phyloP scores from a whole-genome alignment of 306 rosid genomes.

The Prunus padus region DNA sequence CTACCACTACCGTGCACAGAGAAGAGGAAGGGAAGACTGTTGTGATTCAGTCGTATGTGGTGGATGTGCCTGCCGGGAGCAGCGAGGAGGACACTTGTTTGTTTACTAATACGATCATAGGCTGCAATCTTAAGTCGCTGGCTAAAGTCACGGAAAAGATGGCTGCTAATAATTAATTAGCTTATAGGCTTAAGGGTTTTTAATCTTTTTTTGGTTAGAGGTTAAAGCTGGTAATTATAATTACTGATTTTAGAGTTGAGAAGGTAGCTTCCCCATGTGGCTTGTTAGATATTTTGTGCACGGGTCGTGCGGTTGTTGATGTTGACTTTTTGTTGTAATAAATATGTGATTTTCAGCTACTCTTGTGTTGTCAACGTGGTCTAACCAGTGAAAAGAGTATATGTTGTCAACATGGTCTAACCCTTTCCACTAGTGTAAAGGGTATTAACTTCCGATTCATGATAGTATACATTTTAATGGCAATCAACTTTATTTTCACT shows the following conservation, averaged over 20 bases:
- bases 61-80: conserved; percentile 58
- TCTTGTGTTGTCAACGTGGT: too few relatives aligned
- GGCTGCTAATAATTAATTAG: not conserved
- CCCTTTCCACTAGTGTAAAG: too few relatives aligned
- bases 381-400: too few relatives aligned
- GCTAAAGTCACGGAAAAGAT: conserved; percentile 44
- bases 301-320: not conserved
- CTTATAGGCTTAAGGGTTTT: not conserved
- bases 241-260: not conserved
- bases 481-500: too few relatives aligned
- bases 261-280: not conserved
- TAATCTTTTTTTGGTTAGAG: not conserved
- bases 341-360: not conserved
- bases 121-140: conserved; percentile 56
- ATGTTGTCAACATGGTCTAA: too few relatives aligned
- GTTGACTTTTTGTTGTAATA: conserved; percentile 1
- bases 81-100: conserved; percentile 54
- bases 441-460: too few relatives aligned
- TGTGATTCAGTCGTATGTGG: conserved; percentile 63
- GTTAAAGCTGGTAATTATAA: too few relatives aligned
- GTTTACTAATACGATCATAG: conserved; percentile 54
- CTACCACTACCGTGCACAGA: conserved; percentile 51
- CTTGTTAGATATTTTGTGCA: not conserved
- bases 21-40: conserved; percentile 38
- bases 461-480: too few relatives aligned